Conservation (phyloP, 148 eudicot species). For the Polygonum maritimum region DNA sequence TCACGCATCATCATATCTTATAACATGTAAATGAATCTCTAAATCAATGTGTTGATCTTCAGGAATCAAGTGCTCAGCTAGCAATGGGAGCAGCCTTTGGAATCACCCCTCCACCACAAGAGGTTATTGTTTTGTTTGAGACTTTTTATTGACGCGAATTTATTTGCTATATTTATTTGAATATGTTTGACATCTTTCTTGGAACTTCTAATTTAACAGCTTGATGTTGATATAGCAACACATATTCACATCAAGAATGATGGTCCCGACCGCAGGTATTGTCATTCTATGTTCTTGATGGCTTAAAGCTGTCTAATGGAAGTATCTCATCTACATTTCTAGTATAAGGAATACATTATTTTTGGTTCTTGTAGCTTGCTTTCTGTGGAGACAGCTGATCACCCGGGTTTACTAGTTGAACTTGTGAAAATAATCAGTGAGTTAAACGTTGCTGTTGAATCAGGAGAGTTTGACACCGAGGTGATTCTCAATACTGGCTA, state of each 20-base stretch:
- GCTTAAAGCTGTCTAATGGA: background rate
- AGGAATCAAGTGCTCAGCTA: conserved; percentile 85
- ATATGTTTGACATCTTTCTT: background rate
- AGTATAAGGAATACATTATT: background rate
- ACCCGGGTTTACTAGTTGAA: conserved; percentile 88
- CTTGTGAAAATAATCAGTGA: conserved; percentile 77
- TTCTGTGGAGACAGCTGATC: conserved; percentile 70
- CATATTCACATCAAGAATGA: conserved; percentile 55
- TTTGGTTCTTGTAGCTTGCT: conserved; percentile 55
- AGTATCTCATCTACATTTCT: background rate
- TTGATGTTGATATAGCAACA: conserved; percentile 88
- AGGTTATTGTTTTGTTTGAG: conserved; percentile 26
- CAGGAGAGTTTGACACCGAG: conserved; percentile 98
- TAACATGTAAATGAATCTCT: conserved; percentile 4
- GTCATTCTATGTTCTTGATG: background rate
- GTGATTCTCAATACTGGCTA: conserved; percentile 21
- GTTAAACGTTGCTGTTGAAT: conserved; percentile 63
- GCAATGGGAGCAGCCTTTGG: conserved; percentile 97
- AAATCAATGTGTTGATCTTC: conserved; percentile 16
- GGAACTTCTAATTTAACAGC: conserved; percentile 24
- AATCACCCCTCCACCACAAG: conserved; percentile 40
- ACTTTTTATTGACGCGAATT: background rate
- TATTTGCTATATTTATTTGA: background rate
- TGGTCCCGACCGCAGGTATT: conserved; percentile 79
- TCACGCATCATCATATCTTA: background rate